Evolutionary conservation across 1,139 yeast genomes (phyloP), one percentile per base, ranked within the genome.

Genomic region (Suhomyces chickasaworum): DNA sequence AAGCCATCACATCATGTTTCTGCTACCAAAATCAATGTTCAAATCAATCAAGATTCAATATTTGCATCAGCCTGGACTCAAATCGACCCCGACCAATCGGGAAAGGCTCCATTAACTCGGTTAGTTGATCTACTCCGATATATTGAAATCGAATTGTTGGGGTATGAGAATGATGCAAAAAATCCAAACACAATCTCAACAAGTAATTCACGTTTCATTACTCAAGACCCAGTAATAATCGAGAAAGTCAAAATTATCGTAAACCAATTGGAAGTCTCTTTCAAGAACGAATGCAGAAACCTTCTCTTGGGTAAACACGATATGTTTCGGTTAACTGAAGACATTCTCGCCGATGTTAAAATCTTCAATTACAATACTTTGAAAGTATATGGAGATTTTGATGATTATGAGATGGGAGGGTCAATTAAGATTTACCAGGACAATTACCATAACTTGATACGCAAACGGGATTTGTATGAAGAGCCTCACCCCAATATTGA

Each of bases 301-400:
- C 50, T 51, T 31, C 33, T 43, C 34, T 29, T 53, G 8, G 41
- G 47, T n/a, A 53, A 51, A 25, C 13, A 29, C 3, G 56, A 53
- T 39, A 50, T 54, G 51, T 47, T 53, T 23, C 43, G 41, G 7
- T 39, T 56, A 15, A 29, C 53, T 13, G 46, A 48, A 32, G 40
- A 41, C 18, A 37, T 51, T 1, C 48, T 57, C 18, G 46, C 41
- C 7, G 55, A 51, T 17, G 42, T 56, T 46, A 50, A 52, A 36
- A 44, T 56, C 25, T 49, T 54, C 27, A 56, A 55, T 44, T 48
- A 46, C 37, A 39, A 44, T 21, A 45, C 45, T 25, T 40, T 47
- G 37, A 49, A 48, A 18, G 42, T 49, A 7, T 53, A 50, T 37
- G 56, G 56, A 1, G 43, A 48, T 16, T 51, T 50, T 37, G 33